Conservation (phyloP, 176 grass and related monocot species). For the Phoenix roebelenii region DNA sequence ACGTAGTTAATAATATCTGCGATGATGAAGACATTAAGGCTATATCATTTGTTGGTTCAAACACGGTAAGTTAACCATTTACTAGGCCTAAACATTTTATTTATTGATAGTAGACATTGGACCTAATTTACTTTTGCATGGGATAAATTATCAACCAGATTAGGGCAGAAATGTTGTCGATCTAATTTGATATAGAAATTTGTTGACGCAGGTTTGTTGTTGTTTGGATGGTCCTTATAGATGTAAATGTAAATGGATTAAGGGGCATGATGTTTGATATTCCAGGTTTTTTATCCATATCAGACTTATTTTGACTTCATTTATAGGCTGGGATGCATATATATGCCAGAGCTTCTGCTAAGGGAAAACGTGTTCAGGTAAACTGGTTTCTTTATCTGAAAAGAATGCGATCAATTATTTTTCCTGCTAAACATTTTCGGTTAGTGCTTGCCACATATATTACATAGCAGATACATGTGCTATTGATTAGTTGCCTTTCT, state of each 20-base stretch:
- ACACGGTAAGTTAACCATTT: slow-evolving; percentile 60
- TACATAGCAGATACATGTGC: slow-evolving; percentile 4
- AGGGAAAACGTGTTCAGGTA: slow-evolving; percentile 95
- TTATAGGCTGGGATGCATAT: slow-evolving; percentile 98
- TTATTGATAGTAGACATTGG: too few relatives aligned
- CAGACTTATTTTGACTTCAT: neutral
- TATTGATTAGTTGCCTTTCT: slow-evolving; percentile 15
- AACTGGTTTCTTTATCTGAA: neutral
- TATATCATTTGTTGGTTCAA: slow-evolving; percentile 98
- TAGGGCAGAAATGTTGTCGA: too few relatives aligned
- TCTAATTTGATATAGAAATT: too few relatives aligned
- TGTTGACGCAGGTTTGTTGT: too few relatives aligned
- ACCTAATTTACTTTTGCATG: too few relatives aligned
- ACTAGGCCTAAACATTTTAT: neutral
- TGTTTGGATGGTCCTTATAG: too few relatives aligned
- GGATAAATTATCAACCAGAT: too few relatives aligned
- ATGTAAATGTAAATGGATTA: too few relatives aligned
- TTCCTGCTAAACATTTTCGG: neutral
- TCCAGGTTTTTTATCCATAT: neutral
- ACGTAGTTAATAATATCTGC: slow-evolving; percentile 97
- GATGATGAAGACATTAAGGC: slow-evolving; percentile 87
- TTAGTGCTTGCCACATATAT: too few relatives aligned
- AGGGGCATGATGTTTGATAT: too few relatives aligned
- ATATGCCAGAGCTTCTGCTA: slow-evolving; percentile 81
- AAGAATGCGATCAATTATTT: neutral